phyloP scores from a whole-genome alignment of 306 rosid species.

The Myrica gale region DNA sequence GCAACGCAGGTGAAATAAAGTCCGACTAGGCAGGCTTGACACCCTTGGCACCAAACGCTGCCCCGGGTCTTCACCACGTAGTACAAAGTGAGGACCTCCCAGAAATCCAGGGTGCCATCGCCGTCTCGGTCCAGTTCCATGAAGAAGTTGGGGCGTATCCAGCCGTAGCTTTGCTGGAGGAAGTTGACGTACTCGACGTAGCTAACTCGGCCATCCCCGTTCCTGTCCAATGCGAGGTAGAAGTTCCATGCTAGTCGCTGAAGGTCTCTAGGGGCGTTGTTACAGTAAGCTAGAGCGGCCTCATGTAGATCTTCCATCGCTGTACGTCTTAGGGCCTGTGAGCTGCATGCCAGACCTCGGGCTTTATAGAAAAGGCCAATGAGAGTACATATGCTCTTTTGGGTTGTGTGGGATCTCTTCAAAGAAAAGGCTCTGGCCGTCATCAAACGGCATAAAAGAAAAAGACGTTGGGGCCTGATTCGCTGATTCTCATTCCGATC shows the following conservation, averaged over 20 bases:
- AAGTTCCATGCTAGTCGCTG: slow-evolving; percentile 24
- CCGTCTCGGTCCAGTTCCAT: slow-evolving; percentile 19
- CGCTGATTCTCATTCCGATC: too few relatives aligned
- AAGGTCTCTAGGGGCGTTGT: slow-evolving; percentile 21
- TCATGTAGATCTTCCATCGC: slow-evolving; percentile 11
- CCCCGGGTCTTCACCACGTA: slow-evolving; percentile 28
- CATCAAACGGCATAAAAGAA: too few relatives aligned
- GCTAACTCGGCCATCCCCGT: slow-evolving; percentile 26
- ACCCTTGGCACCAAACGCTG: slow-evolving; percentile 24
- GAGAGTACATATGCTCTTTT: too few relatives aligned
- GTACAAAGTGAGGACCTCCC: slow-evolving; percentile 32
- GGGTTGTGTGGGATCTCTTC: too few relatives aligned
- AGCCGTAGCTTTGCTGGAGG: slow-evolving; percentile 22
- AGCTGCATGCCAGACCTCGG: neutral
- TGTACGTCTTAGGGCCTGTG: neutral
- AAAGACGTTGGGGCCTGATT: too few relatives aligned
- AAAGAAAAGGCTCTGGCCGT: too few relatives aligned
- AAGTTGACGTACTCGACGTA: slow-evolving; percentile 17
- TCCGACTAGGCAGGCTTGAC: slow-evolving; percentile 13
- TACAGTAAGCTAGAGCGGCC: slow-evolving; percentile 30
- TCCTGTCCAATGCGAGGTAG: slow-evolving; percentile 31
- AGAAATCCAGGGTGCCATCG: slow-evolving; percentile 26
- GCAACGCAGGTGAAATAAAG: slow-evolving; percentile 30
- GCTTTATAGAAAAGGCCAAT: neutral
- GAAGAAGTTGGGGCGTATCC: slow-evolving; percentile 29